Evolutionary conservation across 164 flowering plant species (phyloP), one percentile per base, ranked within the genome.

Genomic region (Umbellularia californica): DNA sequence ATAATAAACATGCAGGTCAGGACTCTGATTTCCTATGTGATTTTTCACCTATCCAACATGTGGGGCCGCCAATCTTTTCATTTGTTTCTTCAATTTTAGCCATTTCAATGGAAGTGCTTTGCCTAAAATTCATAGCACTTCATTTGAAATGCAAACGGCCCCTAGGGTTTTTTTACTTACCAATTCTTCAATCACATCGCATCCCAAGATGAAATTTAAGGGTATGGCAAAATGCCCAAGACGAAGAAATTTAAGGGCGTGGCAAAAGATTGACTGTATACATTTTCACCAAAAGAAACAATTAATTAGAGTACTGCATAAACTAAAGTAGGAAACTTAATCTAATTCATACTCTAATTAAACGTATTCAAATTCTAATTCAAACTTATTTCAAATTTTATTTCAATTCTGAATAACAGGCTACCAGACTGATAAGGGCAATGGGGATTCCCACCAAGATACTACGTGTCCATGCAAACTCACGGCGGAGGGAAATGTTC

Each of bases 361-460:
- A 15, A n/a, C 22, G 5, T 15, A n/a, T 5, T 35, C 10, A 35
- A 35, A 35, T 35, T 35, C 41, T 35, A 35, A 35, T 35, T 35
- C 9, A 35, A 6, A 35, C 41, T 35, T 35, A 35, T 35, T 58
- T 58, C 19, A n/a, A 35, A 35, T 3, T 5, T 35, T 35, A 35
- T 35, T 58, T 58, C 19, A n/a, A 3, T 58, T 58, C 1, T 58
- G 0, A n/a, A 17, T 58, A 13, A 27, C n/a, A 83, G 86, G 82
- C 86, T 11, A 83, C 84, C 0, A 81, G 28, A 70, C 6, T 35
- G 12, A 23, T 83, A 22, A 72, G 84, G 11, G 55, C n/a, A 14
- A 81, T 81, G 79, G 82, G 79, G 3, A 70, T 79, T 2, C 27
- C 11, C 0, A 50, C 75, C 65, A 70, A n/a, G 55, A 81, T 83